Conservation (phyloP, 2,329 filamentous ascomycete species). For the Fusarium floridanum region DNA sequence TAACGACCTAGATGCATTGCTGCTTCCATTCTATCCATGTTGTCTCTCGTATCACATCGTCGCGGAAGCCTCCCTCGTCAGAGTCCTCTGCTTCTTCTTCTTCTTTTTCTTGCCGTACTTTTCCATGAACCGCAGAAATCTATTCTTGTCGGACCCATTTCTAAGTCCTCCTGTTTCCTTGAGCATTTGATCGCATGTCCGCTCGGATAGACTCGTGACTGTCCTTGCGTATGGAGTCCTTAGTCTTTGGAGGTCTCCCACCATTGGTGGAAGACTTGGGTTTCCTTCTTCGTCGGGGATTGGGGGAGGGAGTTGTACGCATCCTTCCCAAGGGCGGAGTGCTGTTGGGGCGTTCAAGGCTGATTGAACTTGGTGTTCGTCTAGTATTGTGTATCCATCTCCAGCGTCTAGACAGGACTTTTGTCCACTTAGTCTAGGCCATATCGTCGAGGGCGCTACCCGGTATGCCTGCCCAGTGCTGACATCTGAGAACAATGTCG, state of each 20-base stretch:
- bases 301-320: conserved; percentile 46
- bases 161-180: background rate
- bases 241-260: conserved; percentile 30
- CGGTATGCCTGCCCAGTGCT: conserved; percentile 41
- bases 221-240: conserved; percentile 15
- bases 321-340: conserved; percentile 35
- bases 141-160: conserved; percentile 20
- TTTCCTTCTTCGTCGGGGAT: conserved; percentile 27
- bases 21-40: background rate
- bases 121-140: conserved; percentile 23
- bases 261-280: conserved; percentile 27
- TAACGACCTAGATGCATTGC: conserved; percentile 5
- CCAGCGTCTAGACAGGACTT: conserved; percentile 45
- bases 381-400: conserved; percentile 37
- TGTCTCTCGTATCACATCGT: conserved; percentile 7
- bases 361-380: conserved; percentile 33
- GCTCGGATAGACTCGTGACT: conserved; percentile 29
- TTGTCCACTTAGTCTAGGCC: conserved; percentile 49
- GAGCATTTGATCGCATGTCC: conserved; percentile 16
- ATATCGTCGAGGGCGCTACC: conserved; percentile 49
- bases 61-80: conserved; percentile 24
- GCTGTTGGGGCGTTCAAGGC: background rate
- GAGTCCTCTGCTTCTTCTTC: conserved; percentile 28
- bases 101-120: conserved; percentile 28
- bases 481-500: conserved; percentile 43